Evolutionary conservation across 768 basidiomycete species (phyloP).

Genomic region (Lentinus brumalis): DNA sequence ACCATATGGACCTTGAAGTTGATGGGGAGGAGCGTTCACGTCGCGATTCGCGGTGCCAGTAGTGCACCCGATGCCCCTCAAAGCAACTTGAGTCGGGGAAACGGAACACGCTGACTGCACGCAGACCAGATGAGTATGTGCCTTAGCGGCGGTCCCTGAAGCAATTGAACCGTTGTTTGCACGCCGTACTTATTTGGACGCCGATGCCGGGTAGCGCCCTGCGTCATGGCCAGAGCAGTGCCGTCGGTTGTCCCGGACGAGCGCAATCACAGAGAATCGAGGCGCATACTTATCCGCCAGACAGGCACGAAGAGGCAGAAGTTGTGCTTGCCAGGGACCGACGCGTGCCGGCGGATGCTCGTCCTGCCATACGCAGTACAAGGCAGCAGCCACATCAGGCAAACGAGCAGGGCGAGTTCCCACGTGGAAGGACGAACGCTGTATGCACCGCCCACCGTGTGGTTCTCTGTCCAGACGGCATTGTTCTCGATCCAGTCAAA

Average conservation of each 20-base stretch:
- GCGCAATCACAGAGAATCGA: neutral
- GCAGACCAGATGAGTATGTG: neutral
- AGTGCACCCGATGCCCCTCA: no score
- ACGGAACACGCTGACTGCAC: no score
- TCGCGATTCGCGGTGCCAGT: no score
- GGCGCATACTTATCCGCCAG: neutral
- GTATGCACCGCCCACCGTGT: neutral
- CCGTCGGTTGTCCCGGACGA: slow-evolving; percentile 3
- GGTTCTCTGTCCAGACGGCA: slow-evolving; percentile 10
- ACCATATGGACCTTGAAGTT: neutral
- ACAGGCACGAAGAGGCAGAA: slow-evolving; percentile 12
- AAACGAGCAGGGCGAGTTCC: slow-evolving; percentile 15
- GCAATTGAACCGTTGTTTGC: neutral
- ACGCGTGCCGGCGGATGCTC: neutral
- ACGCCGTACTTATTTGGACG: slow-evolving; percentile 5
- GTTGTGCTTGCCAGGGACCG: slow-evolving; percentile 10
- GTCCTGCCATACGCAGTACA: slow-evolving; percentile 26
- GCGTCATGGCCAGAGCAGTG: neutral
- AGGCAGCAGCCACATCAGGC: slow-evolving; percentile 21
- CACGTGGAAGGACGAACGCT: slow-evolving; percentile 16
- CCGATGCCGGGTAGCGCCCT: neutral
- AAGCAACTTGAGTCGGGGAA: no score
- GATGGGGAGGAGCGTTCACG: neutral
- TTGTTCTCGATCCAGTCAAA: slow-evolving; percentile 25
- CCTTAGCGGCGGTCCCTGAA: neutral